These are phyloP conservation scores for Dunaliella sp. DNA, from an alignment of 139 green algal genomes.

Conservation along the genomic window DNA sequence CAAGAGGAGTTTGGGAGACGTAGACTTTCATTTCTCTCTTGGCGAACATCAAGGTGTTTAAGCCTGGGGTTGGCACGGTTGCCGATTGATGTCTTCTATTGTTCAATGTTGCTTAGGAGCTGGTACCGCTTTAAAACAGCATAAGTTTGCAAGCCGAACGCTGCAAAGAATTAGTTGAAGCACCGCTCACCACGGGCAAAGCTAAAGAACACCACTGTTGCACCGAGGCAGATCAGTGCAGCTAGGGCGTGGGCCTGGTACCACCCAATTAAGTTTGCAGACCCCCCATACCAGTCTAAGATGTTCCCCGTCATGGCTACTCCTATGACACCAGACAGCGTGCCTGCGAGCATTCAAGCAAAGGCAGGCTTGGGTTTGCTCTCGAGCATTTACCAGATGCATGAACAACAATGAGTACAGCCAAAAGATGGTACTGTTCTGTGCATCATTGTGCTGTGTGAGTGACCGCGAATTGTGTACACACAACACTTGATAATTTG, in stretches of 20 bases:
- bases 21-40: no score
- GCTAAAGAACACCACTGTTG: slow-evolving; percentile 70
- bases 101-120: no score
- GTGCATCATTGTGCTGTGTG: background rate
- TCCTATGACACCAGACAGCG: slow-evolving; percentile 84
- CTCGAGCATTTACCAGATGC: no score
- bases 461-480: background rate
- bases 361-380: background rate
- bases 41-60: no score
- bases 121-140: no score
- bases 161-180: slow-evolving; percentile 56
- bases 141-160: no score
- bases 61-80: no score
- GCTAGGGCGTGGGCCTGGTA: slow-evolving; percentile 57
- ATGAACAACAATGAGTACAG: no score
- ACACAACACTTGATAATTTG: background rate
- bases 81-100: no score
- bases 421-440: no score
- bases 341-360: slow-evolving; percentile 47
- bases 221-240: slow-evolving; percentile 60
- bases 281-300: slow-evolving; percentile 68
- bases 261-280: slow-evolving; percentile 62
- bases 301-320: slow-evolving; percentile 87
- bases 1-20: no score
- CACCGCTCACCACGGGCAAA: slow-evolving; percentile 64